Evolutionary conservation across 805 yeast genomes (phyloP), one percentile per base, ranked within the genome.

Genomic region (Komagataella pastoris): DNA sequence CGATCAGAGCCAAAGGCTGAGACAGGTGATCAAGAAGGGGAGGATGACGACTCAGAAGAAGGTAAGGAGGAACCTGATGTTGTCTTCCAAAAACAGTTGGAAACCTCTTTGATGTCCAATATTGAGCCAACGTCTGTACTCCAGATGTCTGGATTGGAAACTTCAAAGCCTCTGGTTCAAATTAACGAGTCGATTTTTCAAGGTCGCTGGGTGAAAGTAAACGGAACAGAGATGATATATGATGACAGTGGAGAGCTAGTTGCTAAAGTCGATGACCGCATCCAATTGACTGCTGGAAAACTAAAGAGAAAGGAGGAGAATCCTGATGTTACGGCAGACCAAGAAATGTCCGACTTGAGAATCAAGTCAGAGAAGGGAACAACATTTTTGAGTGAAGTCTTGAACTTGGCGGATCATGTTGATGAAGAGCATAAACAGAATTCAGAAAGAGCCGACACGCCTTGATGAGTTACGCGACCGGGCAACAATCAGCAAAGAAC

Each of bases 161-260:
- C 73, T 10, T 70, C 72, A 18, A 65, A 66, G 36, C 89, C 90
- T 4, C 60, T 81, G 18, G 71, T 82, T 47, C 79, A 76, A 57
- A 67, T 80, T 12, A 83, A 83, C 46, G 74, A 75, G 50, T 71
- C 75, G 44, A 65, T 87, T 3, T 88, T 80, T 62, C 79, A 80
- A 63, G 93, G 95, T 1, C 68, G 72, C 19, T 90, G 97, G 97
- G 72, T 75, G 47, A 76, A 76, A 51, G 65, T 88, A 2, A 82
- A 87, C 1, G 98, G 98, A 0, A 85, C 95, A 0, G 97, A 68
- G 50, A 49, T 68, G 46, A 63, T 67, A 1, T 65, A 66, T 55
- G 62, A 68, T 51, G 72, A 68, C 49, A 61, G 60, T 50, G 72
- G 70, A 1, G 64, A 65, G 24, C 62, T 57, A 40, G 51, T 67